Conservation (phyloP, 73 alveolate genomes). For the Symbiodinium natans region DNA sequence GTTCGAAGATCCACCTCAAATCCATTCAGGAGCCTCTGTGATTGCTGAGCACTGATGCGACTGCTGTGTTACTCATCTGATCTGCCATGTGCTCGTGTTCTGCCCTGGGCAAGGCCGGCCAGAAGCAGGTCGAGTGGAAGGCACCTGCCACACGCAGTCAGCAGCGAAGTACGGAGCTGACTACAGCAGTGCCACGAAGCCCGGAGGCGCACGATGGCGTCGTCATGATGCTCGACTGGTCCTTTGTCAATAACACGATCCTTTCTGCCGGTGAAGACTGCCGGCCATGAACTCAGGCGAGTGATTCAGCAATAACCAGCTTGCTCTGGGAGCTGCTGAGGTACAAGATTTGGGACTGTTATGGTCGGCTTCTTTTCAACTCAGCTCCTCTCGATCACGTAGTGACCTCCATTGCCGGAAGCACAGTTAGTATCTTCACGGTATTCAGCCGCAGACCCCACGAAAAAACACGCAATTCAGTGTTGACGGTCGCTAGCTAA, state of each 20-base stretch:
- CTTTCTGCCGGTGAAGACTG: constrained; percentile 99
- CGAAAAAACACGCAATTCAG: neutral
- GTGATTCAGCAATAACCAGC: neutral
- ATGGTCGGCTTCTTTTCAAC: constrained; percentile 98
- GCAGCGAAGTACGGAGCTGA: neutral
- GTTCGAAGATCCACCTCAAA: constrained; percentile 79
- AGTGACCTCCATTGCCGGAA: constrained; percentile 97
- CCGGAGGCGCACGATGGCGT: constrained; percentile 94
- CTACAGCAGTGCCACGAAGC: neutral
- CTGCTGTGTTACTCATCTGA: no score
- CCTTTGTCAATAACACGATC: constrained; percentile 97
- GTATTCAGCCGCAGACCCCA: neutral
- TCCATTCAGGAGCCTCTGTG: constrained; percentile 44
- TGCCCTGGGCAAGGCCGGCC: constrained; percentile 94
- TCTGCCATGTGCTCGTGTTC: no score
- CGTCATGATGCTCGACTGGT: constrained; percentile 94
- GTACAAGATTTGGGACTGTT: constrained; percentile 97
- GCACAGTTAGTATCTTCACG: constrained; percentile 59
- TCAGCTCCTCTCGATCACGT: constrained; percentile 99
- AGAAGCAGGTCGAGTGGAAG: constrained; percentile 95
- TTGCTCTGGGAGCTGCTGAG: neutral
- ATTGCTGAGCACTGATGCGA: no score
- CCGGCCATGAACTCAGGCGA: constrained; percentile 19
- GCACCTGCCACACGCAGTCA: constrained; percentile 12
- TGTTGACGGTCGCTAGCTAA: neutral